Base-by-base conservation (phyloP, 768 basidiomycete species). In the Lyophyllum decastes region DNA sequence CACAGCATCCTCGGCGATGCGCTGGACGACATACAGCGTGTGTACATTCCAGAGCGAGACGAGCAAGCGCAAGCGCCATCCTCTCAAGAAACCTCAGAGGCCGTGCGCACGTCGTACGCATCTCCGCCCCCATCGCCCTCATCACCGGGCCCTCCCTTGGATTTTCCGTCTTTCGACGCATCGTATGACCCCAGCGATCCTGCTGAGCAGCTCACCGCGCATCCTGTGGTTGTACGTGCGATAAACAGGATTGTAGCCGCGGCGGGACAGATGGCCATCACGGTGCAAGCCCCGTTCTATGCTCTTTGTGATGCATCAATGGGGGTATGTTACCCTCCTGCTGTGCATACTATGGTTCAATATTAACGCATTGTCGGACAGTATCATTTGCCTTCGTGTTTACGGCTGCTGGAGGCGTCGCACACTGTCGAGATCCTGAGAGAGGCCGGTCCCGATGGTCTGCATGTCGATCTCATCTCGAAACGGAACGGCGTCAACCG, bases 321-420 rank as follows among this genome's bases (percentile, higher is more conserved):
- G 85, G 82, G 79, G 40, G 89, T 90, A 64, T 59, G 87, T 76
- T 50, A 55, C 49, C 2, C 19, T 21, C 5, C 48, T 49, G 57
- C 34, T 22, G 22, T 41, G 2, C 33, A 11, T 55, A 34, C 22
- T 40, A 33, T 49, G 38, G 33, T 43, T 16, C 22, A 30, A 30
- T 49, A 33, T 27, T 49, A 33, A 19, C 22, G 52, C 22, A 38
- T 52, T 38, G 38, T 19, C 35, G 30, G 52, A n/a, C 55, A 90
- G 87, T 90, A 90, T 64, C 87, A 89, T 65, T 75, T 92, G 17
- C 88, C 90, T 0, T 83, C 88, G 4, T 90, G 88, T 65, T 75
- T 92, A 70, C 84, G 89, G 19, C 77, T 92, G 30, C 68, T 92
- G 16, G 89, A 92, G 67, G 85, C 87, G 3, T 81, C 88, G 1